phyloP scores from a whole-genome alignment of 1,139 yeast species.

The Kodamaea arcana region DNA sequence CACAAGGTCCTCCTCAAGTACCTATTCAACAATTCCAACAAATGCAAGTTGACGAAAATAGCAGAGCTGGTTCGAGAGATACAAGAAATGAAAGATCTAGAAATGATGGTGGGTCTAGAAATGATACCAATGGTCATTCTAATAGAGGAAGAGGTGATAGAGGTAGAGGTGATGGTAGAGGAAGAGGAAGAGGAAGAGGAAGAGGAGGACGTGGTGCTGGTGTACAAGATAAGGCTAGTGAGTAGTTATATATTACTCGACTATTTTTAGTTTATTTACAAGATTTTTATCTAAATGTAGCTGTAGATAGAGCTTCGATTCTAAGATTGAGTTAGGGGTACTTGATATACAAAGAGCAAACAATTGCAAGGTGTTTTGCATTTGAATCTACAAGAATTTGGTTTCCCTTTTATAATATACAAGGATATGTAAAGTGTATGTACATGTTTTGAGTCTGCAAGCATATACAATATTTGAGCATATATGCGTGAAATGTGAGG shows the following conservation, averaged over 20 bases:
- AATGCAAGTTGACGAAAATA: slow-evolving; percentile 1
- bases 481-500: too few relatives aligned
- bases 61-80: background rate
- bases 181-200: slow-evolving; percentile 22
- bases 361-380: too few relatives aligned
- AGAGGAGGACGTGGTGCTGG: too few relatives aligned
- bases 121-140: background rate
- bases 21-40: slow-evolving; percentile 1
- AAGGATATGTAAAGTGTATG: too few relatives aligned
- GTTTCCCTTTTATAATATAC: too few relatives aligned
- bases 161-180: slow-evolving; percentile 24
- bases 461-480: too few relatives aligned
- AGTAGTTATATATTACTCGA: background rate
- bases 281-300: too few relatives aligned
- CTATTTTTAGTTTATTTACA: background rate
- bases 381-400: too few relatives aligned
- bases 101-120: background rate
- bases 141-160: slow-evolving; percentile 8
- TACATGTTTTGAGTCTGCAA: too few relatives aligned
- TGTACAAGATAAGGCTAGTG: background rate
- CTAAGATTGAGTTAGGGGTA: too few relatives aligned
- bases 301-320: too few relatives aligned
- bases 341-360: too few relatives aligned
- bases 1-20: background rate
- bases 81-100: background rate